Evolutionary conservation across 441 rosid genomes (phyloP).

Genomic region (Croton setiger): DNA sequence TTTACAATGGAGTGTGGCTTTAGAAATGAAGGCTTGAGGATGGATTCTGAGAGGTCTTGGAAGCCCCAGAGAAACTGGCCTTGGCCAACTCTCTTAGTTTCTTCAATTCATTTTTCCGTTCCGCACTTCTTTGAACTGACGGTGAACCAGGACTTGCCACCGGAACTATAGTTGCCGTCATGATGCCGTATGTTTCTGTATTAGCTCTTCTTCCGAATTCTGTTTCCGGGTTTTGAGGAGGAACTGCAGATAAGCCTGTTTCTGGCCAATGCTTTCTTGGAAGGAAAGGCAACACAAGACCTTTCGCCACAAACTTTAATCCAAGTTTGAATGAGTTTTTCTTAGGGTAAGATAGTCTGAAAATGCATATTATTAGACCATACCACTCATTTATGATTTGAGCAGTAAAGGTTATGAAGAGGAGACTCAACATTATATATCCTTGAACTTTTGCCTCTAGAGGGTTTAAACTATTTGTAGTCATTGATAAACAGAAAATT

Average conservation of each 20-base stretch:
- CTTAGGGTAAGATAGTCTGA: conserved; percentile 32
- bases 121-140: conserved; percentile 20
- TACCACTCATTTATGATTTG: conserved; percentile 47
- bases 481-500: conserved; percentile 35
- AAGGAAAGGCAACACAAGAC: conserved; percentile 45
- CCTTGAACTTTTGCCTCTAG: conserved; percentile 25
- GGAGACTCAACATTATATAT: conserved; percentile 39
- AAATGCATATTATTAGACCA: conserved; percentile 31
- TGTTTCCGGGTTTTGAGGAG: too few relatives aligned
- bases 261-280: conserved; percentile 42
- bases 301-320: conserved; percentile 38
- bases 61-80: conserved; percentile 39
- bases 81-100: conserved; percentile 50
- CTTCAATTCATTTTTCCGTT: conserved; percentile 40
- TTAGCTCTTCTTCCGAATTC: conserved; percentile 24
- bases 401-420: conserved; percentile 36
- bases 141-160: conserved; percentile 40
- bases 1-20: conserved; percentile 10
- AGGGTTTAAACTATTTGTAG: conserved; percentile 21
- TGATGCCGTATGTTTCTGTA: conserved; percentile 28
- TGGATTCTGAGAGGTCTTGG: conserved; percentile 20
- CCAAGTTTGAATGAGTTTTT: conserved; percentile 38
- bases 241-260: too few relatives aligned
- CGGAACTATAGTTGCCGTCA: conserved; percentile 52
- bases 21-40: conserved; percentile 29